These are phyloP conservation scores for Kodamaea fungicola DNA, from an alignment of 1,139 yeast species.

Conservation along the genomic window DNA sequence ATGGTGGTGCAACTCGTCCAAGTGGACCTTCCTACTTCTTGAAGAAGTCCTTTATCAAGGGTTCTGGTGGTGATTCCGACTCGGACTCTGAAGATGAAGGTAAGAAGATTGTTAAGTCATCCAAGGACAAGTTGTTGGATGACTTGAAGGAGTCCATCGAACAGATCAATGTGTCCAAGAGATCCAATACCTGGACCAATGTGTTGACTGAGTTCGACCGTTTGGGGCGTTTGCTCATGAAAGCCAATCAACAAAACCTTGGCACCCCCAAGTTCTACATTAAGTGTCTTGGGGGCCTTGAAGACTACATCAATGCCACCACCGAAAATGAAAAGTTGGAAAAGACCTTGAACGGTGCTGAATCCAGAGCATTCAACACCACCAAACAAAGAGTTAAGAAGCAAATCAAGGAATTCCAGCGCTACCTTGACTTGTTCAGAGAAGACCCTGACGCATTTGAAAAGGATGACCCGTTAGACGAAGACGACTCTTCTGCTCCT, in stretches of 20 bases:
- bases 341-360: conserved; percentile 78
- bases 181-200: conserved; percentile 76
- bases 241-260: conserved; percentile 72
- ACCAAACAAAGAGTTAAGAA: conserved; percentile 87
- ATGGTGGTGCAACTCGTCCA: conserved; percentile 41
- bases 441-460: conserved; percentile 74
- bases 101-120: conserved; percentile 85
- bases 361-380: conserved; percentile 84
- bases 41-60: conserved; percentile 51
- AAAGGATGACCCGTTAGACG: conserved; percentile 42
- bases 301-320: conserved; percentile 60
- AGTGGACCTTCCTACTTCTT: conserved; percentile 58
- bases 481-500: conserved; percentile 9
- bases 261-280: conserved; percentile 70
- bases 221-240: conserved; percentile 61
- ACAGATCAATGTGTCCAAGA: conserved; percentile 66
- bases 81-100: conserved; percentile 61
- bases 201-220: conserved; percentile 78
- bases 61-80: conserved; percentile 52
- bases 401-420: conserved; percentile 64
- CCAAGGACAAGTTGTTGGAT: conserved; percentile 87
- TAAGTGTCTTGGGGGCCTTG: conserved; percentile 67
- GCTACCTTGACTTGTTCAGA: conserved; percentile 56
- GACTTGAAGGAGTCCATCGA: conserved; percentile 73
- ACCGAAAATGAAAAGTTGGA: conserved; percentile 56